Conservation (phyloP, 495 filamentous ascomycete species). For the Neurospora sp. region DNA sequence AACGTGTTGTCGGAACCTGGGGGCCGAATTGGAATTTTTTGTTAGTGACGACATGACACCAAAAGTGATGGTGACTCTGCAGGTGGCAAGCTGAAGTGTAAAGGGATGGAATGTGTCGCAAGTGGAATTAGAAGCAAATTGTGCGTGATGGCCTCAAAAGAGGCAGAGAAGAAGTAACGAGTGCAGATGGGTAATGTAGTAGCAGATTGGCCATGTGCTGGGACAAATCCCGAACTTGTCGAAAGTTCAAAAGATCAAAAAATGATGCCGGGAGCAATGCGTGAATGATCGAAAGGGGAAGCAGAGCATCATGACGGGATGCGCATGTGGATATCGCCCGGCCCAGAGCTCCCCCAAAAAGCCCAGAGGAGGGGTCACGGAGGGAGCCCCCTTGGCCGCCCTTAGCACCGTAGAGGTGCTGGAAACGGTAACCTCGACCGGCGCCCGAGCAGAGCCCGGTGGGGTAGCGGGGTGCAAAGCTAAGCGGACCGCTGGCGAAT, state of each 20-base stretch:
- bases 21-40: slow-evolving; percentile 20
- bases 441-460: slow-evolving; percentile 6
- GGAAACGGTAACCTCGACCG: neutral
- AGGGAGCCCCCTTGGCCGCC: neutral
- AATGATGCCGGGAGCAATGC: neutral
- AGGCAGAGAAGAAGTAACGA: neutral
- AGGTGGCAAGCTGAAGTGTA: neutral
- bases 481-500: slow-evolving; percentile 7
- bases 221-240: neutral
- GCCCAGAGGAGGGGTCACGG: neutral
- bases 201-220: neutral
- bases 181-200: neutral
- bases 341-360: neutral
- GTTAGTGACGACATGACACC: slow-evolving; percentile 36
- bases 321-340: neutral
- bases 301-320: neutral
- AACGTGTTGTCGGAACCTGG: slow-evolving; percentile 55
- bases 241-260: neutral
- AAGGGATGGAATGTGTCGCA: neutral
- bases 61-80: slow-evolving; percentile 1
- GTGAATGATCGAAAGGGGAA: neutral
- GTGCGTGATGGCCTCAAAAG: neutral
- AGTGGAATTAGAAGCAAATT: neutral
- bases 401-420: neutral
- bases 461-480: slow-evolving; percentile 21